Conservation (phyloP, 2,329 filamentous ascomycete species). For the Microcyclospora tardicrescens region DNA sequence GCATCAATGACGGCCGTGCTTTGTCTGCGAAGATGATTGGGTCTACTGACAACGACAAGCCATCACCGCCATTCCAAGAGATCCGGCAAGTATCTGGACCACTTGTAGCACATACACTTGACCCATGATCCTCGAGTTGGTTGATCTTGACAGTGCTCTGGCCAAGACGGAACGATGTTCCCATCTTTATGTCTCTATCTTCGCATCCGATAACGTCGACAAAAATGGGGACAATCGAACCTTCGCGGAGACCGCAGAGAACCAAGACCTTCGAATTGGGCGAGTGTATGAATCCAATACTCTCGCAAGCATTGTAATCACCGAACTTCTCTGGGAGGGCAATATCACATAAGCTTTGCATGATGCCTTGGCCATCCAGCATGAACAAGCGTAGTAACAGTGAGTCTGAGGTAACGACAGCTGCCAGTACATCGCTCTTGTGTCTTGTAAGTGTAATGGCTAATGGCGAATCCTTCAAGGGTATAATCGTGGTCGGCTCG, state of each 20-base stretch:
- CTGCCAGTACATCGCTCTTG: conserved; percentile 1
- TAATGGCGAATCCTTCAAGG: not conserved
- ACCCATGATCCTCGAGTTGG: conserved; percentile 3
- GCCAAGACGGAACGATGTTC: conserved; percentile 7
- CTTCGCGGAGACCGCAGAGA: conserved; percentile 19
- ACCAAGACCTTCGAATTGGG: conserved; percentile 4
- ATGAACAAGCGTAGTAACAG: too few species aligned
- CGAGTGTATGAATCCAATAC: conserved; percentile 10
- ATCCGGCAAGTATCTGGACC: conserved; percentile 15
- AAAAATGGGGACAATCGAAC: conserved; percentile 10
- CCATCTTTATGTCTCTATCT: not conserved
- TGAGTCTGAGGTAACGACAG: conserved; percentile 1
- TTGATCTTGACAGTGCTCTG: conserved; percentile 16
- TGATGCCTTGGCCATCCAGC: too few species aligned
- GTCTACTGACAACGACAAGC: conserved; percentile 8
- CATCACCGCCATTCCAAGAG: conserved; percentile 9
- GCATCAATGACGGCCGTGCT: conserved; percentile 12
- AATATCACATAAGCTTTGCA: too few species aligned
- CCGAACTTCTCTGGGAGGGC: not conserved
- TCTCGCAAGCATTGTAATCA: conserved; percentile 12
- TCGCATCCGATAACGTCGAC: conserved; percentile 3
- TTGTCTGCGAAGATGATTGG: conserved; percentile 20
- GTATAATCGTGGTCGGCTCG: too few species aligned
- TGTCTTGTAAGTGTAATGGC: not conserved
- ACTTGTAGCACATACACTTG: conserved; percentile 13